Evolutionary conservation across 1,284 basidiomycete species (phyloP), one percentile per base, ranked within the genome.

Genomic region (Malassezia obtusa): DNA sequence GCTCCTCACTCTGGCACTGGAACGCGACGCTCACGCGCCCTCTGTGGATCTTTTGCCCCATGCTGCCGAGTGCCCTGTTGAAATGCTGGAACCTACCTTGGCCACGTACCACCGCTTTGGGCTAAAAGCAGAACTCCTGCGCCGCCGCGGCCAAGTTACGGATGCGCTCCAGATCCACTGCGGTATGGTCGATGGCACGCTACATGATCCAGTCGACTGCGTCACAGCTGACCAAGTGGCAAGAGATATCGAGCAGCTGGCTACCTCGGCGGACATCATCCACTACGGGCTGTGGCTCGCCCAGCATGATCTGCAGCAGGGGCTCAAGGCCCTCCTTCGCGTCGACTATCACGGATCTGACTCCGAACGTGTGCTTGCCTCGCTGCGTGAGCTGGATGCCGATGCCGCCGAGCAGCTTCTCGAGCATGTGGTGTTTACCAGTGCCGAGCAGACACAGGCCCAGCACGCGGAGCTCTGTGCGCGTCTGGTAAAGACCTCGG

Each of bases 241-340:
- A 1, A 24, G n/a, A 4, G 24, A 59, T 24, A 50, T 66, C 14
- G 30, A 43, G 12, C 41, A 41, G 0, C 45, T 36, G 0, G 12
- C 30, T 6, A 8, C 15, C 21, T 17, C 19, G 2, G 44, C 8
- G 2, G 30, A 22, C 30, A 39, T 59, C 5, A 57, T 59, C 32
- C 49, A 54, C 5, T 61, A 63, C 33, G 67, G 61, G 15, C 54
- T 64, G 3, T 65, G 67, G 65, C 59, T 71, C 5, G 64, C 65
- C 2, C 48, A 50, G 24, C 63, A 57, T 15, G 63, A 68, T 36
- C 45, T 62, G 6, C 51, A 62, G 17, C 62, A 53, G 3, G 68
- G 63, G 2, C 56, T 71, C 9, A 3, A 32, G 19, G 32, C 19
- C 32, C 45, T 52, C 14, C 25, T 14, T 14, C 28, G 25, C 14